phyloP scores from a whole-genome alignment of 441 rosid genomes.

The Adansonia rubrostipa region DNA sequence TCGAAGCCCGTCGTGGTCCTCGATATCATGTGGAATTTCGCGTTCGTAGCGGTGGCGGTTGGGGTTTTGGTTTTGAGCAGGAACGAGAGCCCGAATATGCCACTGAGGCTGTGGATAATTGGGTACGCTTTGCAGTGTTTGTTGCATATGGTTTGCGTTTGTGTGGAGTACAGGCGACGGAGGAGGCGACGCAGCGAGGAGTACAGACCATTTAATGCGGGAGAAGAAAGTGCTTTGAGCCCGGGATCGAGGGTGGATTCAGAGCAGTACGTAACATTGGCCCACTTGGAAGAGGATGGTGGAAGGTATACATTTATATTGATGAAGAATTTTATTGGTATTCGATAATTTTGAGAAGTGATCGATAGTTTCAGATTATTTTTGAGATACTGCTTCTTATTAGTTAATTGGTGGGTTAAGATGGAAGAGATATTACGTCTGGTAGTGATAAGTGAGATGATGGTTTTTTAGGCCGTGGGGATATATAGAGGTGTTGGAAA shows the following conservation, averaged over 20 bases:
- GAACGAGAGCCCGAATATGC: conserved; percentile 66
- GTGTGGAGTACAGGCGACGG: conserved; percentile 78
- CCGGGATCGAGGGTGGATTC: conserved; percentile 60
- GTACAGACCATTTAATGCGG: conserved; percentile 27
- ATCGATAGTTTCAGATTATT: background rate
- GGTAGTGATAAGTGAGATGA: background rate
- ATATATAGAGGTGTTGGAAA: background rate
- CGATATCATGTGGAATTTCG: conserved; percentile 83
- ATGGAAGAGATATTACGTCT: background rate
- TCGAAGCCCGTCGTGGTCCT: conserved; percentile 96
- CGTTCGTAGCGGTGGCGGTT: conserved; percentile 73
- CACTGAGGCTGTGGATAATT: conserved; percentile 76
- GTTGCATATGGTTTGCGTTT: conserved; percentile 82
- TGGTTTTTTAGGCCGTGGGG: background rate
- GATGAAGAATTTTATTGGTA: background rate
- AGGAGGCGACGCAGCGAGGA: conserved; percentile 40
- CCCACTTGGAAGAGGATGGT: conserved; percentile 63
- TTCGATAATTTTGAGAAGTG: conserved; percentile 15
- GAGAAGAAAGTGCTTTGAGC: conserved; percentile 55
- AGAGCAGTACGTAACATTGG: conserved; percentile 57
- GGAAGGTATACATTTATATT: conserved; percentile 52
- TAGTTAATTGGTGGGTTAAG: background rate
- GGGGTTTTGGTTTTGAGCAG: conserved; percentile 71
- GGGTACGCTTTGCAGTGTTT: conserved; percentile 87
- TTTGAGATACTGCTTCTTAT: background rate